phyloP scores from a whole-genome alignment of 495 filamentous ascomycete genomes.

The Xeromyces bisporus region DNA sequence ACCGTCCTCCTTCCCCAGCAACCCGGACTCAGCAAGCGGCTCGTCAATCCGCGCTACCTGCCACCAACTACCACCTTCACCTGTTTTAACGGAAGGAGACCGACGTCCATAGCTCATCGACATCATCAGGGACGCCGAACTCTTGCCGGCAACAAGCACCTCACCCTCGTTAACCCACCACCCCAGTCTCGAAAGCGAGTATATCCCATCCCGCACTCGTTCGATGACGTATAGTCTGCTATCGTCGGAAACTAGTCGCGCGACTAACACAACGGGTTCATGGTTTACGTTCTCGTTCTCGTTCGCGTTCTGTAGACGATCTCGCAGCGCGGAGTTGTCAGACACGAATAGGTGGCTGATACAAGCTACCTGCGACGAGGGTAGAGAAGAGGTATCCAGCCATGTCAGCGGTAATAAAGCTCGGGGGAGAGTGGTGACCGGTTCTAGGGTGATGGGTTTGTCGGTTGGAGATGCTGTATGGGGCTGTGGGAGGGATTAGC shows the following conservation, averaged over 20 bases:
- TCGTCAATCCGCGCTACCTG: slow-evolving; percentile 22
- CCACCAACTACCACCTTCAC: slow-evolving; percentile 19
- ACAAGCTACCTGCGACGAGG: slow-evolving; percentile 34
- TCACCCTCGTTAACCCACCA: slow-evolving; percentile 37
- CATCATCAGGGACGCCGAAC: no score
- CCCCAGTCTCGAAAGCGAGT: slow-evolving; percentile 53
- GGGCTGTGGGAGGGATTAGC: no score
- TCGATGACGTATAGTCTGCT: slow-evolving; percentile 54
- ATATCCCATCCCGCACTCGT: slow-evolving; percentile 45
- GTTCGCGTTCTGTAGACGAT: slow-evolving; percentile 20
- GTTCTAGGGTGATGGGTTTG: slow-evolving; percentile 42
- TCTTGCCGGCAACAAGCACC: slow-evolving; percentile 17
- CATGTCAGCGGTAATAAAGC: slow-evolving; percentile 40
- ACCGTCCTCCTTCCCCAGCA: slow-evolving; percentile 10
- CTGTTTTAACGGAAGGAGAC: slow-evolving; percentile 13
- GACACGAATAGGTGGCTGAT: slow-evolving; percentile 30
- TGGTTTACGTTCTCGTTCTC: background rate
- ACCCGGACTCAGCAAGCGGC: slow-evolving; percentile 10
- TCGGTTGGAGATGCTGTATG: slow-evolving; percentile 37
- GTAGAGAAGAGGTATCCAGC: slow-evolving; percentile 38
- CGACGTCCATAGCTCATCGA: no score
- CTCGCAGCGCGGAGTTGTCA: slow-evolving; percentile 43
- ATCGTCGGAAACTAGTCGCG: slow-evolving; percentile 39
- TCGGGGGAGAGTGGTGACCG: slow-evolving; percentile 44
- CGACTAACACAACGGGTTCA: slow-evolving; percentile 42